Conservation (phyloP, 306 rosid genomes). For the Erythrophleum fordii region DNA sequence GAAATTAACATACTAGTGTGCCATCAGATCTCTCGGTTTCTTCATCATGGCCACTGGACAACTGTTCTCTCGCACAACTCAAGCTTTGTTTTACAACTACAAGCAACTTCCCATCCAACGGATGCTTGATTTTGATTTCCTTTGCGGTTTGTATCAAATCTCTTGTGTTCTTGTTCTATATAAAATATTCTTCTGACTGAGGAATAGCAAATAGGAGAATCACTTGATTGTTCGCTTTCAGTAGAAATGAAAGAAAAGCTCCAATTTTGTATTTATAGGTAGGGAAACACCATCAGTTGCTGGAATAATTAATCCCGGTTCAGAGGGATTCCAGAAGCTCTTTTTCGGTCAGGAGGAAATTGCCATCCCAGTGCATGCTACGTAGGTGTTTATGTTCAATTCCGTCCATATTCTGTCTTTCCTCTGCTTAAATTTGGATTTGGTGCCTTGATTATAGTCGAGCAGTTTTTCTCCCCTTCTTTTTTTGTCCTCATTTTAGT, state of each 20-base stretch:
- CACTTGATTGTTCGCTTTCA: not conserved
- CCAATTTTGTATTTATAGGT: constrained; percentile 52
- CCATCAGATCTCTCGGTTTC: constrained; percentile 52
- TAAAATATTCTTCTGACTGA: constrained; percentile 8
- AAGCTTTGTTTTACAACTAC: constrained; percentile 86
- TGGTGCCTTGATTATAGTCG: constrained; percentile 11
- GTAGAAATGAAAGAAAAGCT: constrained; percentile 26
- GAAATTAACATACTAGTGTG: constrained; percentile 31
- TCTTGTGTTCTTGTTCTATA: not conserved
- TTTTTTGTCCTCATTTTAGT: not conserved
- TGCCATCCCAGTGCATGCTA: constrained; percentile 87
- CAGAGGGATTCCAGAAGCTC: constrained; percentile 95
- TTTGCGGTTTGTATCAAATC: constrained; percentile 65
- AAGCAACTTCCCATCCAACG: constrained; percentile 92
- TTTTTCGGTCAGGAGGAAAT: constrained; percentile 93
- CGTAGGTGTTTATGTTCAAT: constrained; percentile 52
- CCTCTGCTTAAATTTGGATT: constrained; percentile 23
- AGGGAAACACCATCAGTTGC: constrained; percentile 97
- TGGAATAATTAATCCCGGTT: constrained; percentile 87
- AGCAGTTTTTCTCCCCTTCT: not conserved
- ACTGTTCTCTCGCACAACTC: constrained; percentile 81
- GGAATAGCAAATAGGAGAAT: not conserved
- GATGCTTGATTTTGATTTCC: constrained; percentile 96
- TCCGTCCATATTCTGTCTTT: constrained; percentile 5
- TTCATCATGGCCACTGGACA: constrained; percentile 80